Evolutionary conservation across 176 grass and related monocot species (phyloP).

Genomic region (Saccharum spontaneum): DNA sequence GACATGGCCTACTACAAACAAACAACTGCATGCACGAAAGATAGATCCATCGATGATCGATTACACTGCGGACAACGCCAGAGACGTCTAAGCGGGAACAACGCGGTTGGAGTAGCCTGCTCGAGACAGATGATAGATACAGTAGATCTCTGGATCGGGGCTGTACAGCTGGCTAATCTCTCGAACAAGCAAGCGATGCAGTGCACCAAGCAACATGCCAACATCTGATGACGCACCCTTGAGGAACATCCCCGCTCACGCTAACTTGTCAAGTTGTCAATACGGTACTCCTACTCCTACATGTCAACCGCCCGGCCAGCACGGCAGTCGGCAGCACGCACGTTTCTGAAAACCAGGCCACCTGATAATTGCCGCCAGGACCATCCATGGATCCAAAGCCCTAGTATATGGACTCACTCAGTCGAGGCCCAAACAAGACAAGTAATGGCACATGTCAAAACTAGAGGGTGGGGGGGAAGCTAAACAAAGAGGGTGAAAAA

Average conservation of each 20-base stretch:
- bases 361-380: conserved; percentile 7
- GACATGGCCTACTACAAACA: background rate
- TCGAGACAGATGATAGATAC: background rate
- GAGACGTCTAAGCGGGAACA: background rate
- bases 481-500: too few relatives aligned
- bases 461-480: too few relatives aligned
- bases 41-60: background rate
- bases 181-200: background rate
- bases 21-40: background rate
- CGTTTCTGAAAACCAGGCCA: conserved; percentile 19
- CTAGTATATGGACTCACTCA: too few relatives aligned
- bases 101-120: background rate
- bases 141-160: background rate
- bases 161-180: background rate
- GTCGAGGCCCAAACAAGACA: too few relatives aligned
- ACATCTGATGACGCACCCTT: conserved; percentile 1
- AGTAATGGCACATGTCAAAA: too few relatives aligned
- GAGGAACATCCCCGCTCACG: background rate
- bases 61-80: background rate
- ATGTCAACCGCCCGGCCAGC: background rate
- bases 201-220: background rate
- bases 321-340: background rate
- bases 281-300: too few relatives aligned
- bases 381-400: background rate
- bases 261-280: background rate